A percentile compares a stretch with the other conserved stretches of the same genome.
phyloP scores from a whole-genome alignment of 495 filamentous ascomycete genomes.

The Neurospora tetraspora region DNA sequence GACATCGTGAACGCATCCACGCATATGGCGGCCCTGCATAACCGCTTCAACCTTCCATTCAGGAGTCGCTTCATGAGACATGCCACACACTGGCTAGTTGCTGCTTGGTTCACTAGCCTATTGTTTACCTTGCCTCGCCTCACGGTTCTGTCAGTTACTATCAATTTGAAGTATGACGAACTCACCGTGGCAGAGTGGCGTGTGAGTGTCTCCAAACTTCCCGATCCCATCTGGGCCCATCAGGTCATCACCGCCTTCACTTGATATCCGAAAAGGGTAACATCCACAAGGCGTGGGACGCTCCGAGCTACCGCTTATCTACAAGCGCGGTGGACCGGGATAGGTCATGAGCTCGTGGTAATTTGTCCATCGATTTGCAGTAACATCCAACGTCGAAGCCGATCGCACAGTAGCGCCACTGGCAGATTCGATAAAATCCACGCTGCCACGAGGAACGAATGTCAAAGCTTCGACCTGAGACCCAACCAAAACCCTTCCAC shows the following conservation, averaged over 20 bases:
- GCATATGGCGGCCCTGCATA: background rate
- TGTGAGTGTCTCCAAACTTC: background rate
- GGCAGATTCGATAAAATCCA: background rate
- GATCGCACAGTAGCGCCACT: background rate
- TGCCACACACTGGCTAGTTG: background rate
- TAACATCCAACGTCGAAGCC: background rate
- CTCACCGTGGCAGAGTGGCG: background rate
- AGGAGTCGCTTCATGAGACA: background rate
- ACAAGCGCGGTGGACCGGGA: background rate
- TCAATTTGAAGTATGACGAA: background rate
- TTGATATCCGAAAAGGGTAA: background rate
- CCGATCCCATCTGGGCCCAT: background rate
- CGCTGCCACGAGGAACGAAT: background rate
- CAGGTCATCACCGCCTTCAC: background rate
- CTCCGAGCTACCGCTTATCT: background rate
- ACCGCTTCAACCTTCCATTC: background rate
- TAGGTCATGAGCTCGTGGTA: background rate
- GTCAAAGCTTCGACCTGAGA: background rate
- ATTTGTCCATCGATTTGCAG: background rate
- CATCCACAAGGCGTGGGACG: background rate
- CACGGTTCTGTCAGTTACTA: background rate
- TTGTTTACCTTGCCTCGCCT: background rate
- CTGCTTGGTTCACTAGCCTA: background rate
- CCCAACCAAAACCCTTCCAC: background rate
- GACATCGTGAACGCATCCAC: background rate